Evolutionary conservation across 495 filamentous ascomycete species (phyloP), one percentile per base, ranked within the genome.

Genomic region (Daldinia bambusicola): DNA sequence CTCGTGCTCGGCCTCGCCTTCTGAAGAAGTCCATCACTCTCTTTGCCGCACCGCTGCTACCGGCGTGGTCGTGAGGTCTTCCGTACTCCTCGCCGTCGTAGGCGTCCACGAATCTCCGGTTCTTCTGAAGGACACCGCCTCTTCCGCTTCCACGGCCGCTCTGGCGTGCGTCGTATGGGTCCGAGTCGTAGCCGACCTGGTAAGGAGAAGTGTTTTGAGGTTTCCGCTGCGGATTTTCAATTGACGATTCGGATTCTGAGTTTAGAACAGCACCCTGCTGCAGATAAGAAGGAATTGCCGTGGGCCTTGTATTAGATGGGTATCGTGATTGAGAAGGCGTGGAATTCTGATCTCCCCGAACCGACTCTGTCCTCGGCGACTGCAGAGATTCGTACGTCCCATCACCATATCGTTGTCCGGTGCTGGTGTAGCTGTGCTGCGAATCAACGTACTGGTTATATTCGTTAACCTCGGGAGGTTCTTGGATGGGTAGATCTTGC

Each of bases 1-100:
- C 88, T 65, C 90, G 81, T 55, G 91, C 93, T 78, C 89, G 93
- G 36, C 93, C 93, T 67, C 94, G 86, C 76, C 94, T 84, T 74
- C 95, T 87, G 83, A 99, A 99, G 79, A 97, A 95, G 80, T 98
- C 95, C 95, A 99, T 99, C 53, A 99, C 95, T 74, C 92, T 90
- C 71, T 92, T 89, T 16, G 94, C 93, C 14, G 93, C 91, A 37
- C 93, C 92, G 62, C 88, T 92, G 74, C 91, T 95, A 34, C 95
- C 95, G 4, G 88, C 89, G 77, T 93, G 89, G 61, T 86, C 83
- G 51, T 78, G 80, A 13, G 90, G 86, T 7, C 89, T 79, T 40
- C 81, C 80, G 62, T 89, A 86, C 55, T 87, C 84, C 63, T 90
- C 89, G 56, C 89, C 88, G 71, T 97, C 94, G 74, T 94, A 97